Percentiles rank a stretch among this genome's conserved stretches.
Conservation (phyloP, 164 flowering plant species). For the Liquidambar formosana region DNA sequence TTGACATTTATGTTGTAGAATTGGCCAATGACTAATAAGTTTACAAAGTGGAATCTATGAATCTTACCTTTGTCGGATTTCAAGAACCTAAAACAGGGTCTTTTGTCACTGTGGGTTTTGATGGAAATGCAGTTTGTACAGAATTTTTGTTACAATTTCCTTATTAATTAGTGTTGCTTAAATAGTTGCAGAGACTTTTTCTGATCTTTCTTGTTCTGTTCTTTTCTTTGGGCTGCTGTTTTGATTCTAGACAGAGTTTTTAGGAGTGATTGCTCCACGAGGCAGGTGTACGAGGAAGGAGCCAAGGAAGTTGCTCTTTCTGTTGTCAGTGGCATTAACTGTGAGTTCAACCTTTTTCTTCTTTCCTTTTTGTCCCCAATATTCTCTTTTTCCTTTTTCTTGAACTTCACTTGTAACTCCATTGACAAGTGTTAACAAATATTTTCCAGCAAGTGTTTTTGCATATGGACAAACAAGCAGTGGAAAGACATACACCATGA, state of each 20-base stretch:
- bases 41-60: not conserved
- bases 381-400: not conserved
- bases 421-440: not conserved
- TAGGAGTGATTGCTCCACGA: conserved; percentile 57
- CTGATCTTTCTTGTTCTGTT: not conserved
- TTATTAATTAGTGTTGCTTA: not conserved
- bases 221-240: not conserved
- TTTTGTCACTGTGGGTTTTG: not conserved
- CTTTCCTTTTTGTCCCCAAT: not conserved
- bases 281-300: conserved; percentile 79
- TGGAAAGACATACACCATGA: conserved; percentile 95
- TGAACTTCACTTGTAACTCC: not conserved
- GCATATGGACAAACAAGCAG: conserved; percentile 99
- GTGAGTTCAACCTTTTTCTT: conserved; percentile 41
- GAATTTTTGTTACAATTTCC: not conserved
- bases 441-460: conserved; percentile 75
- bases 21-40: not conserved
- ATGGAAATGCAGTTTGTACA: conserved; percentile 6
- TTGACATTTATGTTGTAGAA: not conserved
- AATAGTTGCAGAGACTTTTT: not conserved
- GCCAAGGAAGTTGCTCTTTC: conserved; percentile 89
- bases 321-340: conserved; percentile 84
- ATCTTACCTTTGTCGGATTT: not conserved
- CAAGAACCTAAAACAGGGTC: not conserved
- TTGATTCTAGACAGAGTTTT: conserved; percentile 70